Percentiles rank a stretch among this genome's conserved stretches.
Conservation (phyloP, 306 rosid species). For the Cyclanthera cordifolia region DNA sequence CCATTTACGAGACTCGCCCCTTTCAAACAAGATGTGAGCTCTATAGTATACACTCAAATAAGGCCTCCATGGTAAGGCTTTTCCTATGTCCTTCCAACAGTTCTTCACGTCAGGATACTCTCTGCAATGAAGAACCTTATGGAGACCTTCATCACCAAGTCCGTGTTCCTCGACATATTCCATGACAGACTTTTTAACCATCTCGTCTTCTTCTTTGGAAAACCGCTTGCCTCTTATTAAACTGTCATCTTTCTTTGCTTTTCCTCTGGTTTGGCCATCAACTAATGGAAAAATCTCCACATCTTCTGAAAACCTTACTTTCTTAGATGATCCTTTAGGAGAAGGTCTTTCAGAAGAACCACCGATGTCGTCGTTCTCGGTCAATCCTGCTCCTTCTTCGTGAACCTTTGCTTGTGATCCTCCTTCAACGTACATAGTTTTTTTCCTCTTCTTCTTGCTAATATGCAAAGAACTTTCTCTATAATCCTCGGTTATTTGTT, state of each 20-base stretch:
- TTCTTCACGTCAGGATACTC: conserved; percentile 20
- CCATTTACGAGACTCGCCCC: conserved; percentile 37
- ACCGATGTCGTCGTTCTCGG: neutral
- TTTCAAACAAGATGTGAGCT: conserved; percentile 53
- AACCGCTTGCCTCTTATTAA: conserved; percentile 43
- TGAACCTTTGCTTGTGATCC: too few relatives aligned
- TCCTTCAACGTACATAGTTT: conserved; percentile 6
- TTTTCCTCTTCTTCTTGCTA: conserved; percentile 20
- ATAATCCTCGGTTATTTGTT: neutral
- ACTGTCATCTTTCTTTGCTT: conserved; percentile 5
- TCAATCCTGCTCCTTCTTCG: conserved; percentile 5
- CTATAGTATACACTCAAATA: conserved; percentile 19
- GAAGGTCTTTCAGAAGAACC: conserved; percentile 12
- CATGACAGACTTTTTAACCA: conserved; percentile 34
- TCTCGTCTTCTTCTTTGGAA: conserved; percentile 59
- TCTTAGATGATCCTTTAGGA: conserved; percentile 20
- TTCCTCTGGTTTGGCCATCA: conserved; percentile 12
- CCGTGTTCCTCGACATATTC: conserved; percentile 34
- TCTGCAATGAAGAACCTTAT: conserved; percentile 32
- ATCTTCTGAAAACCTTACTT: conserved; percentile 26
- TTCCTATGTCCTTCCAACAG: conserved; percentile 61
- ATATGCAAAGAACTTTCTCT: neutral
- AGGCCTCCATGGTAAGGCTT: conserved; percentile 50
- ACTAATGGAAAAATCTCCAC: conserved; percentile 30
- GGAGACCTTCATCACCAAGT: conserved; percentile 52